These are phyloP conservation scores for Trypanosoma lewisi DNA, from an alignment of 208 protist species.

Conservation along the genomic window DNA sequence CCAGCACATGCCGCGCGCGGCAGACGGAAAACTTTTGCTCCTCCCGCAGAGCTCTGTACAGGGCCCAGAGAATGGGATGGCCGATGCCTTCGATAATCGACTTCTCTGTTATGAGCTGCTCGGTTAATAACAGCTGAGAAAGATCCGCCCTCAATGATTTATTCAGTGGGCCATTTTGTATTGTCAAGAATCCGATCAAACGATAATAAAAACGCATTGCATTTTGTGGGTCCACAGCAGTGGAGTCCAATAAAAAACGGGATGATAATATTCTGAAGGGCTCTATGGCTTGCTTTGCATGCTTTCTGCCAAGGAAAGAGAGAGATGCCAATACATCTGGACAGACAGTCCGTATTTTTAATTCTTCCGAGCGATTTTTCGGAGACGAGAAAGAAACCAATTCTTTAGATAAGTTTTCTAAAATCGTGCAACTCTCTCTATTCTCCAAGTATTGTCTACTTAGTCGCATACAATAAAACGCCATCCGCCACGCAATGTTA, in stretches of 20 bases:
- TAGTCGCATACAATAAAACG: conserved; percentile 53
- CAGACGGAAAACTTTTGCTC: conserved; percentile 52
- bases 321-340: conserved; percentile 53
- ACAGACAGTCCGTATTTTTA: conserved; percentile 47
- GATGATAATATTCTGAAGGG: conserved; percentile 50
- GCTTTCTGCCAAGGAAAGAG: conserved; percentile 47
- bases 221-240: conserved; percentile 28
- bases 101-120: conserved; percentile 35
- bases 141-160: conserved; percentile 22
- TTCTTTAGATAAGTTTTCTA: conserved; percentile 38
- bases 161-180: conserved; percentile 39
- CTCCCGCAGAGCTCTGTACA: conserved; percentile 52
- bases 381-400: conserved; percentile 43
- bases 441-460: conserved; percentile 14
- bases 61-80: conserved; percentile 59
- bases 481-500: conserved; percentile 62
- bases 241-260: conserved; percentile 48
- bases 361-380: conserved; percentile 32
- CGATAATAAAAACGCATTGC: conserved; percentile 56
- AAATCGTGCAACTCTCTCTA: conserved; percentile 18
- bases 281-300: conserved; percentile 43
- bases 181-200: conserved; percentile 49
- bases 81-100: conserved; percentile 41
- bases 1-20: conserved; percentile 57
- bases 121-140: conserved; percentile 38